These are phyloP conservation scores for Isoetes engelmannii DNA, from an alignment of 83 land plant species.

Conservation along the genomic window DNA sequence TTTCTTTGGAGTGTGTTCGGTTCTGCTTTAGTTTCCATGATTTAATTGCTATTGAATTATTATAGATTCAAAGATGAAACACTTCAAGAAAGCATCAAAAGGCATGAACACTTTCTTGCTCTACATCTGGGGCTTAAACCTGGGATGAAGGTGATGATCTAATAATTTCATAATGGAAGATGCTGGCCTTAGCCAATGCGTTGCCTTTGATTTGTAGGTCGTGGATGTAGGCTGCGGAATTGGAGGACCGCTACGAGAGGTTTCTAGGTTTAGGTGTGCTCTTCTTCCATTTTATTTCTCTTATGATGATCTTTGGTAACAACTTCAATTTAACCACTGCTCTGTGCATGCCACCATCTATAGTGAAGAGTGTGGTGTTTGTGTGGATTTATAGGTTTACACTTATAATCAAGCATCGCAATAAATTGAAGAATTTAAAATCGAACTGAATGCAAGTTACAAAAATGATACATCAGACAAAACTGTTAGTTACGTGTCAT, in stretches of 20 bases:
- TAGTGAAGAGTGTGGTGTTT: background rate
- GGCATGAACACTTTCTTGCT: slow-evolving; percentile 97
- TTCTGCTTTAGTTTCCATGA: too few relatives aligned
- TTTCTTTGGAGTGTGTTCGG: background rate
- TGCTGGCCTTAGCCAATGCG: background rate
- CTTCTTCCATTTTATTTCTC: too few relatives aligned
- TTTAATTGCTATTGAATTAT: too few relatives aligned
- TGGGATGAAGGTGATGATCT: slow-evolving; percentile 65
- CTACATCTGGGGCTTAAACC: slow-evolving; percentile 71
- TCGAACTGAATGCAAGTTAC: too few relatives aligned
- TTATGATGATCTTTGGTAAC: too few relatives aligned
- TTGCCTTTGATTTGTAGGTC: slow-evolving; percentile 43
- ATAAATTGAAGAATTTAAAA: too few relatives aligned
- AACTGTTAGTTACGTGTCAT: too few relatives aligned
- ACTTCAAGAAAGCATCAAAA: slow-evolving; percentile 83
- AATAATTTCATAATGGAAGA: background rate
- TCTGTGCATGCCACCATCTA: too few relatives aligned
- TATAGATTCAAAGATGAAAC: slow-evolving; percentile 82
- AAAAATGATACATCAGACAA: too few relatives aligned
- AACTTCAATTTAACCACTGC: too few relatives aligned
- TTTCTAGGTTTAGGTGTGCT: slow-evolving; percentile 75
- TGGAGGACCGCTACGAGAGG: slow-evolving; percentile 92
- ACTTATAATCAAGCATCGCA: too few relatives aligned
- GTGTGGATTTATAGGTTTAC: background rate
- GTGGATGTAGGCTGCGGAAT: slow-evolving; percentile 98